Evolutionary conservation across 2,329 filamentous ascomycete genomes (phyloP).

Genomic region (Fusarium stilboides): DNA sequence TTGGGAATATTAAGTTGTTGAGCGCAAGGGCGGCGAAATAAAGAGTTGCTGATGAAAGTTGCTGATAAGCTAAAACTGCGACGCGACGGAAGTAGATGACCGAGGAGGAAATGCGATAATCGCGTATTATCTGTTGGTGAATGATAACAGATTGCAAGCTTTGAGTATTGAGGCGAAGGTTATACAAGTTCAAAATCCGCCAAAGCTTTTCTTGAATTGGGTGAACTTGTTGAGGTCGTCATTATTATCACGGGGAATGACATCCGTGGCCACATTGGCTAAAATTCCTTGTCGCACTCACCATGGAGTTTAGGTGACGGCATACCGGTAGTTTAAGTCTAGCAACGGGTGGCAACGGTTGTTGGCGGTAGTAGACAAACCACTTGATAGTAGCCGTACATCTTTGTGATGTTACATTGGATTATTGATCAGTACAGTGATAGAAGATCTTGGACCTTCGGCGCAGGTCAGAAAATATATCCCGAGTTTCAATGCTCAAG

Average conservation of each 20-base stretch:
- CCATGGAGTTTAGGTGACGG: slow-evolving; percentile 25
- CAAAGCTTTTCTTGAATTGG: neutral
- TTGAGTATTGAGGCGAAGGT: neutral
- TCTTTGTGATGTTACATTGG: neutral
- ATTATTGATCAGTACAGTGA: neutral
- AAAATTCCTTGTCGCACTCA: slow-evolving; percentile 21
- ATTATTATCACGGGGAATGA: slow-evolving; percentile 34
- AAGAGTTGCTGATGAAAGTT: slow-evolving; percentile 28
- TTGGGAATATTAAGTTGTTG: slow-evolving; percentile 1
- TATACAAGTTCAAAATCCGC: neutral
- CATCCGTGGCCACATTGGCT: slow-evolving; percentile 30
- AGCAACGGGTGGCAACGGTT: slow-evolving; percentile 44
- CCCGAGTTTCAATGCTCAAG: neutral
- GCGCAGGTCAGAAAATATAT: neutral
- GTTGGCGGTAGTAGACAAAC: slow-evolving; percentile 28
- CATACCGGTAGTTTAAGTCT: slow-evolving; percentile 15
- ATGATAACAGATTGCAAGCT: neutral
- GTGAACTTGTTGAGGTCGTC: slow-evolving; percentile 15
- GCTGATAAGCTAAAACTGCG: slow-evolving; percentile 31
- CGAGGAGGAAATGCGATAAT: slow-evolving; percentile 24
- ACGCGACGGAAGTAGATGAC: slow-evolving; percentile 40
- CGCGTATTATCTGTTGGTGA: neutral
- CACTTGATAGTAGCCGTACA: neutral
- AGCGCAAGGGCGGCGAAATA: slow-evolving; percentile 58
- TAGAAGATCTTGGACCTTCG: neutral